Evolutionary conservation across 176 grass and related monocot species (phyloP), one percentile per base, ranked within the genome.

Genomic region (Oryza coarctata): DNA sequence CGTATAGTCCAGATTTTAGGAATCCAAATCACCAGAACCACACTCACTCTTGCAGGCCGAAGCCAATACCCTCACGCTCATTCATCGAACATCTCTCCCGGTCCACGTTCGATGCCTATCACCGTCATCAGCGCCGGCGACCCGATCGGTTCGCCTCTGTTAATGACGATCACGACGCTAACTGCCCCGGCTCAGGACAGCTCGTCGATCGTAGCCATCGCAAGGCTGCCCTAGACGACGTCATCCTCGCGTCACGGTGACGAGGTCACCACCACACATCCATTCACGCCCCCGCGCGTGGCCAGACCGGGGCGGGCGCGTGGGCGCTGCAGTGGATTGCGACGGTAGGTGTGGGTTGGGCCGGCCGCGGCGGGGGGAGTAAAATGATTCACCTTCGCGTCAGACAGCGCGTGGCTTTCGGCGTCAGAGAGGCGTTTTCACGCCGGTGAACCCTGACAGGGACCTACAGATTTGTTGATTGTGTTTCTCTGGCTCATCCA

Each of bases 241-340:
- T 85, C 83, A 79, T 39, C 68, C 9, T 52, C 7, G 25, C 62
- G 58, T 72, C 68, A 66, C 25, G 58, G 11, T 73, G 76, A 86
- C 68, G 45, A 52, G 29, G 10, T 1, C 49, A 20, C 17, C 50
- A n/a, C 12, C 68, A 7, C 68, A 41, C 45, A 49, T 15, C 15
- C 14, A 7, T 0, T 0, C 0, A 3, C 38, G 8, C 47, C 12
- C 47, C 17, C 14, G 50, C 50, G 27, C 29, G 15, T 8, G 2
- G 34, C 29, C 43, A 67, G 67, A 45, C 47, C 28, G n/a, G n/a
- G n/a, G n/a, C n/a, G n/a, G n/a, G n/a, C 62, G 38, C 69, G 69
- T 28, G 6, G 9, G 2, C 34, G 28, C 4, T 33, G 27, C 18
- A 33, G 77, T 9, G 45, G 64, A 31, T 70, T 3, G 49, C 18